Percentiles rank a stretch among this genome's conserved stretches.
Evolutionary conservation across 345 rosid species (phyloP).

Genomic region (Turritis glabra): DNA sequence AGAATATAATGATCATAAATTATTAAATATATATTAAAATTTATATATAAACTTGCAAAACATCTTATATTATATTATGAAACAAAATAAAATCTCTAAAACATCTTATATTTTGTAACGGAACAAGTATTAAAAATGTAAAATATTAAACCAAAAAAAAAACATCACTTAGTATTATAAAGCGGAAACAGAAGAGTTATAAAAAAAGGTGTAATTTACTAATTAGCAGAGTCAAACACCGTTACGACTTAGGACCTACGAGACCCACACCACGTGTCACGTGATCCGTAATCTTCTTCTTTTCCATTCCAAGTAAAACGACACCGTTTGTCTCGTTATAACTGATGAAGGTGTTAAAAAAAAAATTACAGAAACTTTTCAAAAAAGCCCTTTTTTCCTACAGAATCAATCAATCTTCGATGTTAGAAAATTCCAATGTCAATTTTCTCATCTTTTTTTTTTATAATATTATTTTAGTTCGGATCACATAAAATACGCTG

Average conservation of each 20-base stretch:
- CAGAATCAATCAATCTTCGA: neutral
- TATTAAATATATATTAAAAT: too few relatives aligned
- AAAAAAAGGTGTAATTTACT: too few relatives aligned
- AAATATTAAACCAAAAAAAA: too few relatives aligned
- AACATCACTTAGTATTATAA: too few relatives aligned
- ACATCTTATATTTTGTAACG: too few relatives aligned
- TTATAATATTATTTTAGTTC: neutral
- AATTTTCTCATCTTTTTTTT: neutral
- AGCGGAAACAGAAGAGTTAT: too few relatives aligned
- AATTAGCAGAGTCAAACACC: conserved; percentile 8
- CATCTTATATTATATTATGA: too few relatives aligned
- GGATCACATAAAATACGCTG: conserved; percentile 41
- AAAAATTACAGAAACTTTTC: neutral
- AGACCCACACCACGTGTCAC: conserved; percentile 18
- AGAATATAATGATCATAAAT: too few relatives aligned
- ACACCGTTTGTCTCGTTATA: neutral
- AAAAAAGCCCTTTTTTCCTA: neutral
- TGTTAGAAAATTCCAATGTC: conserved; percentile 7
- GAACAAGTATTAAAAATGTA: too few relatives aligned
- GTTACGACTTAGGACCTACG: neutral
- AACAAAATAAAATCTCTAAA: too few relatives aligned
- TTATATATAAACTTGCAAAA: too few relatives aligned
- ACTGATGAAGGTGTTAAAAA: neutral
- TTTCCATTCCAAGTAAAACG: neutral
- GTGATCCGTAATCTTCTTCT: conserved; percentile 27